Evolutionary conservation across 495 filamentous ascomycete species (phyloP).

Genomic region (Xylaria curta): DNA sequence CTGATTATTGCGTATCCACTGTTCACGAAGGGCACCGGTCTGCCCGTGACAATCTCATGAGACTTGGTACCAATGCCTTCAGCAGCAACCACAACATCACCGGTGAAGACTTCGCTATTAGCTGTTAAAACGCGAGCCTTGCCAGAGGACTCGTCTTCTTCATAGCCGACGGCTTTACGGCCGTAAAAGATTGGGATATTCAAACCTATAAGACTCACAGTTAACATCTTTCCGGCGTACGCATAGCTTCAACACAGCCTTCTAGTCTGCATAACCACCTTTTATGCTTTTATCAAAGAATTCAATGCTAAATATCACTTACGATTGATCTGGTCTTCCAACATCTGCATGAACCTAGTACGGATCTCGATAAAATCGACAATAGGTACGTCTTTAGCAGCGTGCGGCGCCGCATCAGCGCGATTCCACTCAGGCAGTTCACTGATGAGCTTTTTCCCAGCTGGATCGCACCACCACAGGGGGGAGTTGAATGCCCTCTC

Average conservation of each 20-base stretch:
- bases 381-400: constrained; percentile 16
- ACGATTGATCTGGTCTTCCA: constrained; percentile 20
- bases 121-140: constrained; percentile 54
- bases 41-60: constrained; percentile 52
- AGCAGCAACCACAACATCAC: constrained; percentile 61
- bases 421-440: constrained; percentile 30
- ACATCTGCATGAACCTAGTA: background rate
- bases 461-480: constrained; percentile 18
- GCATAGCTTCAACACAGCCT: background rate
- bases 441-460: constrained; percentile 10
- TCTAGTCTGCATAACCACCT: background rate
- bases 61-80: constrained; percentile 64
- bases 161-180: constrained; percentile 45
- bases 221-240: background rate
- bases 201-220: constrained; percentile 39
- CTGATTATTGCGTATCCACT: constrained; percentile 21
- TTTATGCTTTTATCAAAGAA: background rate
- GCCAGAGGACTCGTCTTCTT: constrained; percentile 45
- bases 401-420: background rate
- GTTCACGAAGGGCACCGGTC: constrained; percentile 57
- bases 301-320: background rate
- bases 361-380: constrained; percentile 10
- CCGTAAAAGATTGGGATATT: constrained; percentile 53
- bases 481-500: constrained; percentile 39
- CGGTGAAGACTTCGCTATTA: constrained; percentile 52